Conservation (phyloP, 2,329 filamentous ascomycete genomes). For the Aureobasidium sp. region DNA sequence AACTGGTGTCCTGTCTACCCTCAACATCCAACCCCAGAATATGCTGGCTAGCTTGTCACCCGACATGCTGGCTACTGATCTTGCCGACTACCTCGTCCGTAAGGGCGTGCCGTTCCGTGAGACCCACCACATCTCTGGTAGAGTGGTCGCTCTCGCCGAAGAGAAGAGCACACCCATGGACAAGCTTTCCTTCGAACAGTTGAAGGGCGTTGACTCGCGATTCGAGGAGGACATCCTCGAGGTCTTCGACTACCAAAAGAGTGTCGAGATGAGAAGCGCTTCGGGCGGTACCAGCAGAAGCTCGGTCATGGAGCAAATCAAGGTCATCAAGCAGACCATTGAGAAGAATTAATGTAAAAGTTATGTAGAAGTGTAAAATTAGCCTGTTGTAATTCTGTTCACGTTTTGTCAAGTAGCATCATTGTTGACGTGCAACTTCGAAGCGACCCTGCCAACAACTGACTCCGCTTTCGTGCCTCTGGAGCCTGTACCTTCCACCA, state of each 20-base stretch:
- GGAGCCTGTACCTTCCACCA: background rate
- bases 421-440: no score
- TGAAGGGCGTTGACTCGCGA: constrained; percentile 60
- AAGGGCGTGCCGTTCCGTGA: constrained; percentile 71
- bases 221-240: constrained; percentile 65
- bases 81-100: constrained; percentile 58
- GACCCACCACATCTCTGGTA: constrained; percentile 71
- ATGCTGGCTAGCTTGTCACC: constrained; percentile 75
- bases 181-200: constrained; percentile 55
- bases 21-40: constrained; percentile 61
- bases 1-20: constrained; percentile 69
- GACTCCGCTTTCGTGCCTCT: background rate
- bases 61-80: constrained; percentile 72
- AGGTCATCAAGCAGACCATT: constrained; percentile 42
- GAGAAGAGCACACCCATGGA: constrained; percentile 61
- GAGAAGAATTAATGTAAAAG: constrained; percentile 18
- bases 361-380: background rate
- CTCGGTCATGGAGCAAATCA: constrained; percentile 58
- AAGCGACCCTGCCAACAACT: background rate
- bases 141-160: constrained; percentile 66
- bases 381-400: background rate
- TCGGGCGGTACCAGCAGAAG: constrained; percentile 72
- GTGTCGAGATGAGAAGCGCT: constrained; percentile 70
- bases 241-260: constrained; percentile 72
- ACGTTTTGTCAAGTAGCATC: background rate